Evolutionary conservation across 805 yeast species (phyloP).

Genomic region (Clavispora santaluciae): DNA sequence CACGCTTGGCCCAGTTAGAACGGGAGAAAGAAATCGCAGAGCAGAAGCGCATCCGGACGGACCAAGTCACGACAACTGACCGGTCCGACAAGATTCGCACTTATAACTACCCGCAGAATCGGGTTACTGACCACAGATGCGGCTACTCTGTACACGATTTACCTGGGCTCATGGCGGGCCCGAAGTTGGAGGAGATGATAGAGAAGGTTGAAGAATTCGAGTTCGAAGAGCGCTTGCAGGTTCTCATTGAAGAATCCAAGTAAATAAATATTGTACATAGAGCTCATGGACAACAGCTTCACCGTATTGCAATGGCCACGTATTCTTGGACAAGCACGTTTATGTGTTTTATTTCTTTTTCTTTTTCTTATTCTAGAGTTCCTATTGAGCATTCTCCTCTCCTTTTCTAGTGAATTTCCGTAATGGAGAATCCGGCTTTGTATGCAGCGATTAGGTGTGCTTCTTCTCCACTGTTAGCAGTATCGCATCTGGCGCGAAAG

Average conservation of each 20-base stretch:
- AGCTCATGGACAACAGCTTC: not conserved
- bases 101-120: slow-evolving; percentile 86
- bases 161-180: slow-evolving; percentile 37
- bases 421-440: no score
- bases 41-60: slow-evolving; percentile 64
- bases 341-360: not conserved
- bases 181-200: slow-evolving; percentile 29
- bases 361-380: not conserved
- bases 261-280: slow-evolving; percentile 3
- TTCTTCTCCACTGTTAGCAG: no score
- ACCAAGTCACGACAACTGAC: slow-evolving; percentile 85
- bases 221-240: slow-evolving; percentile 31
- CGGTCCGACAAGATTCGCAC: slow-evolving; percentile 92
- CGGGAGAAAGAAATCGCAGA: slow-evolving; percentile 56
- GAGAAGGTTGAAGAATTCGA: slow-evolving; percentile 35
- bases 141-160: slow-evolving; percentile 75
- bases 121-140: slow-evolving; percentile 93
- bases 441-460: no score
- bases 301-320: not conserved
- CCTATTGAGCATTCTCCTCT: not conserved
- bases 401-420: no score
- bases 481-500: not conserved
- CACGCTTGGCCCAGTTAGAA: slow-evolving; percentile 80
- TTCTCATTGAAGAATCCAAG: slow-evolving; percentile 13
- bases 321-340: not conserved